Evolutionary conservation across 1,284 basidiomycete genomes (phyloP).

Genomic region (Apiotrichum gamsii): DNA sequence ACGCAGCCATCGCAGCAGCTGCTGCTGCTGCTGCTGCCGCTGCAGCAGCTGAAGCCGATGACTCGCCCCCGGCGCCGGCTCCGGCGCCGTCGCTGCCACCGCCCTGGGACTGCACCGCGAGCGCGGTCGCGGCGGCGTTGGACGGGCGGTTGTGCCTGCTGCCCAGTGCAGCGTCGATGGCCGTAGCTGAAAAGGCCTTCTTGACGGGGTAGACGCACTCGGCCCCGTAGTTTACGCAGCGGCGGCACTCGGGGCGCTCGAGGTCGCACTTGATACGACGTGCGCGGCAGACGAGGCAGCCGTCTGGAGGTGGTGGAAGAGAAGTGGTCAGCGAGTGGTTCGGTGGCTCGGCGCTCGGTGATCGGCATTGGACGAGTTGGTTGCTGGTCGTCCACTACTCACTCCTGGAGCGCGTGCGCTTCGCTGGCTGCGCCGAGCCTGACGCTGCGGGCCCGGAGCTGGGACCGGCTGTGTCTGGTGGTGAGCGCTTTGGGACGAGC

Average conservation of each 20-base stretch:
- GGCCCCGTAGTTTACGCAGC: constrained; percentile 19
- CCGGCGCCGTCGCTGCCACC: background rate
- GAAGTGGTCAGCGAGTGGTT: no score
- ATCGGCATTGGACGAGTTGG: no score
- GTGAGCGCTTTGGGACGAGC: no score
- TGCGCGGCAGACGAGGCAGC: constrained; percentile 37
- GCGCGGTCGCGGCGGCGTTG: constrained; percentile 12
- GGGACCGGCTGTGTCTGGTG: no score
- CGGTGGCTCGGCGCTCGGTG: no score
- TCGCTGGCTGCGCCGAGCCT: background rate
- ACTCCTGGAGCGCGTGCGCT: constrained; percentile 23
- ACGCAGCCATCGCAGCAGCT: background rate
- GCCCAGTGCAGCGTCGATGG: constrained; percentile 21
- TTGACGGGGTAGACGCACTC: constrained; percentile 37
- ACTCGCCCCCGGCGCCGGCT: no score
- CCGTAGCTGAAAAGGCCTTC: constrained; percentile 29
- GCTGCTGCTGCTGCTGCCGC: no score
- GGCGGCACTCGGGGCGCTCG: constrained; percentile 10
- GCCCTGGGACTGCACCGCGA: constrained; percentile 5
- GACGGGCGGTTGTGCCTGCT: constrained; percentile 23
- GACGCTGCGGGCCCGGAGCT: background rate
- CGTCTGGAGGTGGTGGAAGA: no score
- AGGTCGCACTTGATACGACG: constrained; percentile 35
- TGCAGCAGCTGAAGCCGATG: no score
- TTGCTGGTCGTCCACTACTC: no score